Conservation (phyloP, 2,329 filamentous ascomycete genomes). For the Penicillium paneum region DNA sequence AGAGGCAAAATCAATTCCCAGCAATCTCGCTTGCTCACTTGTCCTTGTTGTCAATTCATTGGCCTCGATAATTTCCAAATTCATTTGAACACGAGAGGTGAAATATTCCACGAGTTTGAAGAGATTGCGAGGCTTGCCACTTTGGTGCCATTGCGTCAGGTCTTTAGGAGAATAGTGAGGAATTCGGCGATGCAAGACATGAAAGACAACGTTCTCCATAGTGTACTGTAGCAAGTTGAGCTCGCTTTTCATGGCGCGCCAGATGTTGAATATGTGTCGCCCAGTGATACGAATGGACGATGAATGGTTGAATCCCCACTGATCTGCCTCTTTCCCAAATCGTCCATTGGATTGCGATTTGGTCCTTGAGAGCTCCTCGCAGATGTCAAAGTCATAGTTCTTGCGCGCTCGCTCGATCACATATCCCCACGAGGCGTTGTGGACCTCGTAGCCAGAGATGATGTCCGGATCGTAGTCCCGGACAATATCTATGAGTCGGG, state of each 20-base stretch:
- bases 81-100: constrained; percentile 68
- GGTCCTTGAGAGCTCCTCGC: constrained; percentile 86
- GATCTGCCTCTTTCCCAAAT: constrained; percentile 80
- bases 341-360: constrained; percentile 77
- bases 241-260: constrained; percentile 93
- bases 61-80: constrained; percentile 85
- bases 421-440: constrained; percentile 92
- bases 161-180: constrained; percentile 80
- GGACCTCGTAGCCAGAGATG: constrained; percentile 90
- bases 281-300: constrained; percentile 91
- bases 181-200: constrained; percentile 79
- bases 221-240: constrained; percentile 90
- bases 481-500: constrained; percentile 82
- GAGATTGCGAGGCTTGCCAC: constrained; percentile 65
- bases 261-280: constrained; percentile 93
- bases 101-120: constrained; percentile 77
- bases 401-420: constrained; percentile 81
- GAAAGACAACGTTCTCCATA: constrained; percentile 92
- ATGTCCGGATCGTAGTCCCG: constrained; percentile 84
- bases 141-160: constrained; percentile 78
- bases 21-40: constrained; percentile 86
- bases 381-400: constrained; percentile 87
- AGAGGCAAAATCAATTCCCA: constrained; percentile 95
- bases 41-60: constrained; percentile 87
- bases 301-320: constrained; percentile 91